Percentiles rank a stretch among this genome's conserved stretches.
phyloP scores from a whole-genome alignment of 257 asterid species.

The Echium plantagineum region DNA sequence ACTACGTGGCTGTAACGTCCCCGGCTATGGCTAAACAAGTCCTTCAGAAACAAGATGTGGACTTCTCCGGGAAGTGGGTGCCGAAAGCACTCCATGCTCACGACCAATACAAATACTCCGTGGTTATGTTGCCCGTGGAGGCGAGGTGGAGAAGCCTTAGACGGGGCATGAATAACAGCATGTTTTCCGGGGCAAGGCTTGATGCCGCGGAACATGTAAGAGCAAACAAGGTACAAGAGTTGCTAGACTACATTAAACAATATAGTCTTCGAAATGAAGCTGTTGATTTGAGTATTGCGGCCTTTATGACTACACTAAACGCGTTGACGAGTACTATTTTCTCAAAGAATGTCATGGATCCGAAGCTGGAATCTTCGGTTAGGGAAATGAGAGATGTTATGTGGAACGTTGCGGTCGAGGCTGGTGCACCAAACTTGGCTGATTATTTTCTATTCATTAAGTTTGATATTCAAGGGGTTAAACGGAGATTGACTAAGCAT shows the following conservation, averaged over 20 bases:
- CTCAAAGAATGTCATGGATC: conserved; percentile 39
- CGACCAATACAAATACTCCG: conserved; percentile 14
- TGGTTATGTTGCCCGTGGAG: conserved; percentile 13
- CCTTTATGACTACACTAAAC: conserved; percentile 28
- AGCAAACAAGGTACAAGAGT: conserved; percentile 43
- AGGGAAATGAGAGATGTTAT: conserved; percentile 54
- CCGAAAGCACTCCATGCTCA: conserved; percentile 17
- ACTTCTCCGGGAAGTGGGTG: conserved; percentile 13
- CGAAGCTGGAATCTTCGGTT: conserved; percentile 27
- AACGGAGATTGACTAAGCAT: conserved; percentile 28
- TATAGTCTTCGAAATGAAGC: conserved; percentile 30
- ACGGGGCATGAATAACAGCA: conserved; percentile 31
- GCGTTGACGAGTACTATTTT: conserved; percentile 41
- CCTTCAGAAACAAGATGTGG: conserved; percentile 25
- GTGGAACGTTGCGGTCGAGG: conserved; percentile 36
- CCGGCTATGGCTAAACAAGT: conserved; percentile 49
- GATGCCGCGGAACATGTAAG: conserved; percentile 42
- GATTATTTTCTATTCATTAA: conserved; percentile 43
- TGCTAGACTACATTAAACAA: conserved; percentile 33
- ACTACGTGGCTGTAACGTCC: conserved; percentile 52
- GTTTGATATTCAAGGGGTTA: conserved; percentile 53
- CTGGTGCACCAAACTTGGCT: conserved; percentile 54
- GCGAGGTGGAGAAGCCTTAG: conserved; percentile 17
- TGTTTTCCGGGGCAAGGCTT: conserved; percentile 50
- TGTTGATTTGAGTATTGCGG: conserved; percentile 18